A percentile compares a stretch with the other conserved stretches of the same genome.
phyloP scores from a whole-genome alignment of 2,329 filamentous ascomycete genomes.

The Akanthomyces dipterigenus region DNA sequence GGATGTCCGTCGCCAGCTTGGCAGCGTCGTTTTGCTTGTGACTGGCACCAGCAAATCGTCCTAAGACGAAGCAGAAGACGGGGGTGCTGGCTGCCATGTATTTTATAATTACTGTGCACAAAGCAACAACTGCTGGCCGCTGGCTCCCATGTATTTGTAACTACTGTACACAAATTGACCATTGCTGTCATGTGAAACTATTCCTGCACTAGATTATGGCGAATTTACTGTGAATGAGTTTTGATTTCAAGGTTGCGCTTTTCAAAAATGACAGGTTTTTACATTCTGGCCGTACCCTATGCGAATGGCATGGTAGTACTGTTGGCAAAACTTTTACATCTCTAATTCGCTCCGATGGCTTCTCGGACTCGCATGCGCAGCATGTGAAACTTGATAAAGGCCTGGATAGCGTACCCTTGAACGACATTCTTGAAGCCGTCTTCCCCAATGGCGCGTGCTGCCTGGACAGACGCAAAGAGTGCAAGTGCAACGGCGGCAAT shows the following conservation, averaged over 20 bases:
- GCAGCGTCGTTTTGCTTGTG: conserved; percentile 77
- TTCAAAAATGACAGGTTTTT: neutral
- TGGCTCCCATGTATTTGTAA: neutral
- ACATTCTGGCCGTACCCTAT: neutral
- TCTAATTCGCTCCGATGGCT: neutral
- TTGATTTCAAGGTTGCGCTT: neutral
- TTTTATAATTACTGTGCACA: conserved; percentile 5
- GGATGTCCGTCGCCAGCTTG: conserved; percentile 80
- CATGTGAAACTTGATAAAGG: conserved; percentile 4
- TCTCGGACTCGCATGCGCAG: neutral
- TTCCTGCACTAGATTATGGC: neutral
- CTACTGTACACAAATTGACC: conserved; percentile 1
- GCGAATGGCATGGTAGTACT: neutral
- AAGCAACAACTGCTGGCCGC: no score
- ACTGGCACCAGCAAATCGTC: conserved; percentile 43
- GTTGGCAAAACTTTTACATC: neutral
- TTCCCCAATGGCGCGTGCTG: neutral
- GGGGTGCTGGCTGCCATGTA: neutral
- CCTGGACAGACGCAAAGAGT: conserved; percentile 3
- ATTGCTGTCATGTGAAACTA: neutral
- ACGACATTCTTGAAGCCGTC: conserved; percentile 1
- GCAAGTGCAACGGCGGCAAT: neutral
- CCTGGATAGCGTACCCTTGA: conserved; percentile 5
- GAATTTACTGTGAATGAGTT: neutral
- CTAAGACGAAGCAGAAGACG: neutral